A percentile compares a stretch with the other conserved stretches of the same genome.
Evolutionary conservation across 108 stramenopile species (phyloP).

Genomic region (Cyclotella sp.): DNA sequence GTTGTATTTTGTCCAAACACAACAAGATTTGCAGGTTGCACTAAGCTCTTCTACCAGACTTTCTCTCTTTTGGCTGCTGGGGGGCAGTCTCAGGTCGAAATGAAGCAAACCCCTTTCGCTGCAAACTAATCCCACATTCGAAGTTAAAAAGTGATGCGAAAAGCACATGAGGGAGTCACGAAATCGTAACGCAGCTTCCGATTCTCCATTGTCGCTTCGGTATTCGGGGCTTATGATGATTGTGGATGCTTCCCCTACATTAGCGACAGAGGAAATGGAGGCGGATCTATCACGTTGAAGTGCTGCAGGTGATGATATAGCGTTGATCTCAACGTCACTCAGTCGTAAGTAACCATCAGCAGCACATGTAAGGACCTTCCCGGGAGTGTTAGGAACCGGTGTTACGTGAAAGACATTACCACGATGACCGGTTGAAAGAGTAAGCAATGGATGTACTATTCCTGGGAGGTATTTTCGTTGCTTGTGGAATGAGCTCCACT

Average conservation of each 20-base stretch:
- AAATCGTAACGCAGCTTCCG: slow-evolving; percentile 29
- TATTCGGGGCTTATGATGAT: slow-evolving; percentile 68
- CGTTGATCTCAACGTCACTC: slow-evolving; percentile 54
- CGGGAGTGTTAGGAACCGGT: slow-evolving; percentile 58
- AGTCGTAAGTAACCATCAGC: slow-evolving; percentile 81
- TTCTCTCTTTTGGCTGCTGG: slow-evolving; percentile 64
- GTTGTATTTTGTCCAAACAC: slow-evolving; percentile 42
- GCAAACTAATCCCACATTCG: slow-evolving; percentile 75
- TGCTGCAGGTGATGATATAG: slow-evolving; percentile 22
- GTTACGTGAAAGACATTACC: slow-evolving; percentile 84
- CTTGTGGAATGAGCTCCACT: not conserved
- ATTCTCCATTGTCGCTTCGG: slow-evolving; percentile 43
- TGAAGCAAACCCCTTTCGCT: slow-evolving; percentile 74
- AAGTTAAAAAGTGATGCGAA: slow-evolving; percentile 73
- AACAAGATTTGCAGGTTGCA: slow-evolving; percentile 73
- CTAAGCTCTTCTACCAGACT: slow-evolving; percentile 48
- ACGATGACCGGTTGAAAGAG: slow-evolving; percentile 72
- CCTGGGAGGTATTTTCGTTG: slow-evolving; percentile 53
- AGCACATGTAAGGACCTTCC: slow-evolving; percentile 79
- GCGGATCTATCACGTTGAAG: slow-evolving; percentile 28
- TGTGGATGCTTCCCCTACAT: slow-evolving; percentile 35
- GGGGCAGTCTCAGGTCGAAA: slow-evolving; percentile 75
- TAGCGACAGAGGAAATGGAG: slow-evolving; percentile 29
- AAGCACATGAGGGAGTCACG: slow-evolving; percentile 68
- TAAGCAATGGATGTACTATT: slow-evolving; percentile 65